Percentiles rank a stretch among this genome's conserved stretches.
phyloP scores from a whole-genome alignment of 345 rosid genomes.

The Noccaea bulbosa region DNA sequence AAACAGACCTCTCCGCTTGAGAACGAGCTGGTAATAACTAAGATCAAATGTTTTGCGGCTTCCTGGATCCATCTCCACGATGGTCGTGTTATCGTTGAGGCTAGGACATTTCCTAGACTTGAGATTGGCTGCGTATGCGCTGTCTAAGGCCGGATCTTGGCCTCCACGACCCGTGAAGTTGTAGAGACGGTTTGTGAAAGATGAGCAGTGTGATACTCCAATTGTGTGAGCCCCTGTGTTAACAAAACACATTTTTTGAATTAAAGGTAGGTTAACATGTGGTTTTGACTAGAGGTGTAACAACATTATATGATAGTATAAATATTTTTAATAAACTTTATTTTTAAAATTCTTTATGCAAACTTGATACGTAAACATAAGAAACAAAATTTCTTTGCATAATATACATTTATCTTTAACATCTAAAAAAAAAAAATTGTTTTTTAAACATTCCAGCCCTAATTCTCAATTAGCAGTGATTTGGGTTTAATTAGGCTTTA shows the following conservation, averaged over 20 bases:
- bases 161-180: conserved; percentile 73
- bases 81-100: conserved; percentile 64
- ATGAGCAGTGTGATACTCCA: conserved; percentile 70
- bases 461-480: not conserved
- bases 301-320: not conserved
- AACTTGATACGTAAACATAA: no score
- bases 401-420: not conserved
- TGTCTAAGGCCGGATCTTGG: conserved; percentile 73
- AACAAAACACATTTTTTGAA: not conserved
- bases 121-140: conserved; percentile 70
- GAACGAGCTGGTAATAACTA: conserved; percentile 58
- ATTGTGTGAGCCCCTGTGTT: conserved; percentile 81
- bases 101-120: conserved; percentile 73
- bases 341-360: no score
- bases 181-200: conserved; percentile 68
- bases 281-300: not conserved
- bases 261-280: conserved; percentile 8
- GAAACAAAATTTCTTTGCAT: no score
- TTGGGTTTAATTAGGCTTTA: conserved; percentile 25
- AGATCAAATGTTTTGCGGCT: conserved; percentile 79
- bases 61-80: conserved; percentile 85
- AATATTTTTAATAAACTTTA: no score
- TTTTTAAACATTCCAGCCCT: not conserved
- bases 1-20: conserved; percentile 77
- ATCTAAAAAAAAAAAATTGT: not conserved